Evolutionary conservation across 2,329 filamentous ascomycete genomes (phyloP).

Genomic region (Trematosphaeria pertusa): DNA sequence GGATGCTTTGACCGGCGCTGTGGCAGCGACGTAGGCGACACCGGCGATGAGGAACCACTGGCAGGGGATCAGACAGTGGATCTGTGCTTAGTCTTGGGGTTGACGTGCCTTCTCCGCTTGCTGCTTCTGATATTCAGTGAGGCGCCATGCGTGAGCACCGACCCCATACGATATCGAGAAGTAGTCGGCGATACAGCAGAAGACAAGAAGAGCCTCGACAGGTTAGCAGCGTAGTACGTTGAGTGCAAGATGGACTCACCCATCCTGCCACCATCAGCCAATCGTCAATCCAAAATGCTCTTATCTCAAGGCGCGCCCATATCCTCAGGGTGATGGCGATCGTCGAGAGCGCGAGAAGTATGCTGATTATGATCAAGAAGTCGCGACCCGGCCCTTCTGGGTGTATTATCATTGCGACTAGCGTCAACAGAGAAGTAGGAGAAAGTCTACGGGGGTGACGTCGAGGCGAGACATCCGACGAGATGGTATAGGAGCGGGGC

Average conservation of each 20-base stretch:
- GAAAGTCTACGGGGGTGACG: not conserved
- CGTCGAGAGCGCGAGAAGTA: not conserved
- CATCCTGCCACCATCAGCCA: conserved; percentile 8
- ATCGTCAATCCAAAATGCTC: conserved; percentile 8
- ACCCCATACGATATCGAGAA: conserved; percentile 4
- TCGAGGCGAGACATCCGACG: not conserved
- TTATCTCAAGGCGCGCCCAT: conserved; percentile 2
- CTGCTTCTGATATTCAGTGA: not conserved
- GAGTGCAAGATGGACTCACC: not conserved
- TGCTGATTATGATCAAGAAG: not conserved
- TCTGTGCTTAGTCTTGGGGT: not conserved
- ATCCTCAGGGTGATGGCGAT: not conserved
- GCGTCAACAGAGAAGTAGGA: not conserved
- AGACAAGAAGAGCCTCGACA: not conserved
- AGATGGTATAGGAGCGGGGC: not conserved
- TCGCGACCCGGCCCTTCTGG: not conserved
- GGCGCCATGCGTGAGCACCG: conserved; percentile 1
- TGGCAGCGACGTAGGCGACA: not conserved
- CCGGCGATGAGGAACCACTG: conserved; percentile 1
- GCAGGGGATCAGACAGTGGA: not conserved
- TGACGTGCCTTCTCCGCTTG: not conserved
- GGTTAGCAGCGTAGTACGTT: not conserved
- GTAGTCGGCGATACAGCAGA: conserved; percentile 2
- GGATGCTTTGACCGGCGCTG: conserved; percentile 4
- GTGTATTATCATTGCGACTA: conserved; percentile 1